phyloP scores from a whole-genome alignment of 768 basidiomycete species.

The Serendipita indica region DNA sequence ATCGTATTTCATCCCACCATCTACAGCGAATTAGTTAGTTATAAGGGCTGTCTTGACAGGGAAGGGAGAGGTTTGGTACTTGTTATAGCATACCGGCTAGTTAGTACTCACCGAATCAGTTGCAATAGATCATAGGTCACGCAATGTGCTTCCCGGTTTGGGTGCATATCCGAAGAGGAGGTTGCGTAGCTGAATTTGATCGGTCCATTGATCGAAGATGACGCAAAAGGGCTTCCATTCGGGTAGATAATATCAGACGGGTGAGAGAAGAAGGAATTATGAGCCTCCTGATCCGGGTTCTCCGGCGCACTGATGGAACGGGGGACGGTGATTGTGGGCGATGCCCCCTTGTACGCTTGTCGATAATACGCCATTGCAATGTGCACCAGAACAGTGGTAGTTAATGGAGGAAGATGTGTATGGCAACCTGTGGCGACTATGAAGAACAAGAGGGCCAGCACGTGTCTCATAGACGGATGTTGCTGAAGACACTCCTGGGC shows the following conservation, averaged over 20 bases:
- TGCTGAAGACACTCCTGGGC: background rate
- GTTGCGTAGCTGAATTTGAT: background rate
- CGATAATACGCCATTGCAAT: background rate
- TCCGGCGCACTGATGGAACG: background rate
- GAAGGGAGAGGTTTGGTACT: too few relatives aligned
- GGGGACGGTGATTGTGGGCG: too few relatives aligned
- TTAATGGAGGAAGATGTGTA: background rate
- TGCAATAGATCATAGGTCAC: constrained; percentile 1
- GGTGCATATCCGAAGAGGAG: background rate
- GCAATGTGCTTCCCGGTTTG: background rate
- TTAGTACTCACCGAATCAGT: background rate
- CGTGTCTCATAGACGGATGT: background rate
- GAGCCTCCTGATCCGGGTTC: background rate
- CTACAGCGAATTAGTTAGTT: constrained; percentile 1
- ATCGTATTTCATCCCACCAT: constrained; percentile 5
- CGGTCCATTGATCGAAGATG: background rate
- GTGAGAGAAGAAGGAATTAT: background rate
- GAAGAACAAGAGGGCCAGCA: background rate
- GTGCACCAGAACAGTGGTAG: background rate
- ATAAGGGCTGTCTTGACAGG: too few relatives aligned
- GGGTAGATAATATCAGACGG: background rate
- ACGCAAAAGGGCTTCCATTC: background rate
- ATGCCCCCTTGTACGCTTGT: background rate
- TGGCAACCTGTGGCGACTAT: background rate
- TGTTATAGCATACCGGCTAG: too few relatives aligned